phyloP scores from a whole-genome alignment of 306 rosid genomes.

The Gynostemma pentaphyllum region DNA sequence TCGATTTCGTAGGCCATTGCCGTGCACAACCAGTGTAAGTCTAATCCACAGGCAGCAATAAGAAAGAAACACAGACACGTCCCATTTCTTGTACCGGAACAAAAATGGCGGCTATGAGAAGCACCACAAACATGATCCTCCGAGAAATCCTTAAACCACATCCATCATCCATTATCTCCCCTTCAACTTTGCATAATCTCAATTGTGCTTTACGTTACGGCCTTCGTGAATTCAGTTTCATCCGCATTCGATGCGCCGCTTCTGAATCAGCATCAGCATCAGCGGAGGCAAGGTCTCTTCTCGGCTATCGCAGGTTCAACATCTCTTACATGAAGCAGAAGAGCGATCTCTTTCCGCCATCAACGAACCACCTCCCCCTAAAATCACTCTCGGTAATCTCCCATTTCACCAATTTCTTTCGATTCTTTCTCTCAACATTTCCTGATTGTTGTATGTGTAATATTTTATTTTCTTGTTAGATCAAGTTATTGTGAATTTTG shows the following conservation, averaged over 20 bases:
- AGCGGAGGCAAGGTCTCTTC: conserved; percentile 50
- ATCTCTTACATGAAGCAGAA: conserved; percentile 71
- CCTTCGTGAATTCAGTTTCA: conserved; percentile 17
- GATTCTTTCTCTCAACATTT: too few relatives aligned
- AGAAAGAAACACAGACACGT: neutral
- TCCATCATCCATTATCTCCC: conserved; percentile 7
- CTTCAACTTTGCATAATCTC: conserved; percentile 1
- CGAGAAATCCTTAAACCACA: conserved; percentile 25
- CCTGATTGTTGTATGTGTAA: too few relatives aligned
- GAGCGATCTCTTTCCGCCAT: conserved; percentile 47
- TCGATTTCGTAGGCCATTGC: too few relatives aligned
- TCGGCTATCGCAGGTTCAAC: conserved; percentile 71
- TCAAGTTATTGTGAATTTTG: conserved; percentile 65
- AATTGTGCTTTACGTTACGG: conserved; percentile 6
- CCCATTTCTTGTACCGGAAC: neutral
- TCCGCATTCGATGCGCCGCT: conserved; percentile 41
- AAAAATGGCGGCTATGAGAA: conserved; percentile 37
- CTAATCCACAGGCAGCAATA: too few relatives aligned
- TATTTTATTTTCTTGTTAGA: conserved; percentile 24
- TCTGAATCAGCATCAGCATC: conserved; percentile 23
- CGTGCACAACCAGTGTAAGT: too few relatives aligned
- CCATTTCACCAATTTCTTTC: too few relatives aligned
- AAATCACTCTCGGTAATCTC: conserved; percentile 75
- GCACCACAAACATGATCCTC: conserved; percentile 25
- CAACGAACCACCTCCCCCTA: conserved; percentile 55